Evolutionary conservation across 2,329 filamentous ascomycete species (phyloP).

Genomic region (Cercospora sojina): DNA sequence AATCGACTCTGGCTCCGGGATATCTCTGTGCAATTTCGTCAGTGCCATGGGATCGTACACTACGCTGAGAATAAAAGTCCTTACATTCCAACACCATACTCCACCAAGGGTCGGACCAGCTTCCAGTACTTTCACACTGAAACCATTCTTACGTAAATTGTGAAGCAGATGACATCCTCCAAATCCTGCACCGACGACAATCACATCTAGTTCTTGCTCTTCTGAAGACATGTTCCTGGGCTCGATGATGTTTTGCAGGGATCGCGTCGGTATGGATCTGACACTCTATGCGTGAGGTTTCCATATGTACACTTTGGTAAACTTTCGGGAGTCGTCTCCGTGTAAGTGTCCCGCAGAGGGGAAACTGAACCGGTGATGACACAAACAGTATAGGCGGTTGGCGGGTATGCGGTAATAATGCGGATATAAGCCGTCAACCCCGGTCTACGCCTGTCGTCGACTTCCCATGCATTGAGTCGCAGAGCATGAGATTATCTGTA

Average conservation of each 20-base stretch:
- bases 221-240: not conserved
- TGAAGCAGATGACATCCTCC: slow-evolving; percentile 28
- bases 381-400: not conserved
- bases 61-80: not conserved
- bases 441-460: not conserved
- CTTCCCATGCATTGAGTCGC: not conserved
- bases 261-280: not conserved
- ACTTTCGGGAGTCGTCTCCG: not conserved
- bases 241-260: not conserved
- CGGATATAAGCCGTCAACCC: not conserved
- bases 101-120: slow-evolving; percentile 37
- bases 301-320: not conserved
- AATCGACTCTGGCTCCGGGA: slow-evolving; percentile 47
- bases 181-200: slow-evolving; percentile 25
- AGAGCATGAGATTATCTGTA: not conserved
- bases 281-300: not conserved
- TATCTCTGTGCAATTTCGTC: slow-evolving; percentile 25
- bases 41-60: not conserved
- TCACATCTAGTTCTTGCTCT: slow-evolving; percentile 13
- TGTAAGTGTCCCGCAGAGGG: not conserved
- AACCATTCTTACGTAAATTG: slow-evolving; percentile 33
- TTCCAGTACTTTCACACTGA: slow-evolving; percentile 37
- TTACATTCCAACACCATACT: slow-evolving; percentile 30
- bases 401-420: not conserved
- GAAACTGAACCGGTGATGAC: not conserved